These are phyloP conservation scores for Setomelanomma holmii DNA, from an alignment of 2,329 filamentous ascomycete genomes.

Conservation along the genomic window DNA sequence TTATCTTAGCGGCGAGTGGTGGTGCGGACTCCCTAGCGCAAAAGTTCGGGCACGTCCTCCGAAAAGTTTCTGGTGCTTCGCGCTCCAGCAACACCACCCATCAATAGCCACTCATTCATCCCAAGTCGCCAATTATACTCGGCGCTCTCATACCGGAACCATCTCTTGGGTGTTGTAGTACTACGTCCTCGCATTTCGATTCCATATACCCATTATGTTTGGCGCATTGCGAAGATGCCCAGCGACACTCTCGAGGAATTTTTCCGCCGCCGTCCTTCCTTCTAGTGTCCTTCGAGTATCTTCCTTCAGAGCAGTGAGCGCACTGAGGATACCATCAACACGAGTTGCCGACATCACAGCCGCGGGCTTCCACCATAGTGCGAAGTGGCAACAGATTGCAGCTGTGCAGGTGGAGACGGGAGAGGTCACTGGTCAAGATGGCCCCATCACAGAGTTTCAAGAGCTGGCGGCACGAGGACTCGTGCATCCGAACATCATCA, in stretches of 20 bases:
- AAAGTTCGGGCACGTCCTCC: conserved; percentile 23
- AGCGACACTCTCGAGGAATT: conserved; percentile 44
- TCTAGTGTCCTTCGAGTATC: conserved; percentile 34
- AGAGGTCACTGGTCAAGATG: conserved; percentile 23
- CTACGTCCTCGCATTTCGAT: neutral
- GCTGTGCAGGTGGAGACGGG: conserved; percentile 26
- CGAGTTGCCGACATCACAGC: conserved; percentile 28
- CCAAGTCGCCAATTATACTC: conserved; percentile 14
- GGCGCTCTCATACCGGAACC: neutral
- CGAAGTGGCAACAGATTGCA: conserved; percentile 47
- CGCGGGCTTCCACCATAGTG: conserved; percentile 50
- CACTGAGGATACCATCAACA: conserved; percentile 25
- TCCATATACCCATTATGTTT: conserved; percentile 50
- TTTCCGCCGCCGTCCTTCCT: conserved; percentile 32
- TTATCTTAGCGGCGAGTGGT: conserved; percentile 17
- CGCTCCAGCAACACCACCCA: conserved; percentile 18
- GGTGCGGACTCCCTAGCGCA: conserved; percentile 19
- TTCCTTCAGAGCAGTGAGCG: conserved; percentile 25
- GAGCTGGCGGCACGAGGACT: conserved; percentile 53
- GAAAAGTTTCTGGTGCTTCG: conserved; percentile 36
- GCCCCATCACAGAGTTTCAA: conserved; percentile 51
- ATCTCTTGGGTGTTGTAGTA: conserved; percentile 1
- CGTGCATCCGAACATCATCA: conserved; percentile 71
- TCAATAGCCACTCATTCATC: conserved; percentile 18
- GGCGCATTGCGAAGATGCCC: conserved; percentile 51